A percentile compares a stretch with the other conserved stretches of the same genome.
Evolutionary conservation across 129 eudicot genomes (phyloP).

Genomic region (Chrysanthemum lavandulifolium): DNA sequence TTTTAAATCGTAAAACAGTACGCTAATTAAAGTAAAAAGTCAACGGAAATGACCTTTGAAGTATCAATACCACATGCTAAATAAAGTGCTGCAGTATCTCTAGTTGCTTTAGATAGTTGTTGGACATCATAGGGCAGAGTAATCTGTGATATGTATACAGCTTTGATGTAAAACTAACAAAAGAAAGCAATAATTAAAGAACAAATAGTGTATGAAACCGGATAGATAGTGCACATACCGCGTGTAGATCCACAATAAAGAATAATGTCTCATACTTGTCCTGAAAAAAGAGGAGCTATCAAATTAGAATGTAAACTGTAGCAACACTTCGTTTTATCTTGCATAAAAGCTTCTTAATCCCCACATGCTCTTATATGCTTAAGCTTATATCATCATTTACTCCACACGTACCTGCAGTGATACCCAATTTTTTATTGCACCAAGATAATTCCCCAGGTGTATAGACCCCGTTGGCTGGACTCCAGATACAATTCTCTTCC

Average conservation of each 20-base stretch:
- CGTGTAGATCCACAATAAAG: conserved; percentile 98
- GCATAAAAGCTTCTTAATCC: conserved; percentile 11
- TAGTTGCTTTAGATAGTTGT: conserved; percentile 78
- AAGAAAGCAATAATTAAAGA: too few species aligned
- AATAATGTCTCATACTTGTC: conserved; percentile 82
- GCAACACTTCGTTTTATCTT: background rate
- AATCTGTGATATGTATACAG: too few species aligned
- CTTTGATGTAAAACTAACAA: background rate
- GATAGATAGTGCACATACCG: conserved; percentile 43
- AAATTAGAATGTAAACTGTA: background rate
- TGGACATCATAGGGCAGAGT: conserved; percentile 87
- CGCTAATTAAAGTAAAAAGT: conserved; percentile 5
- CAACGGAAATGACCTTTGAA: conserved; percentile 58
- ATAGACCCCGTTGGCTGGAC: conserved; percentile 97
- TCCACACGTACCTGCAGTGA: conserved; percentile 60
- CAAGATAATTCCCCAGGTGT: conserved; percentile 98
- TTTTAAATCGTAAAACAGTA: background rate
- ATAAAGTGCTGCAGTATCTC: conserved; percentile 95
- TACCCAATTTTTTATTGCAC: conserved; percentile 95
- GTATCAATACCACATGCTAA: conserved; percentile 95
- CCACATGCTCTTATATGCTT: background rate
- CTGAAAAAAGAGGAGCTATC: conserved; percentile 39
- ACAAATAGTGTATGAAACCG: too few species aligned
- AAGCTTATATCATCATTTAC: too few species aligned
- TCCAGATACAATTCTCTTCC: conserved; percentile 97